Conservation (phyloP, 495 filamentous ascomycete species). For the Penicillium lividum region DNA sequence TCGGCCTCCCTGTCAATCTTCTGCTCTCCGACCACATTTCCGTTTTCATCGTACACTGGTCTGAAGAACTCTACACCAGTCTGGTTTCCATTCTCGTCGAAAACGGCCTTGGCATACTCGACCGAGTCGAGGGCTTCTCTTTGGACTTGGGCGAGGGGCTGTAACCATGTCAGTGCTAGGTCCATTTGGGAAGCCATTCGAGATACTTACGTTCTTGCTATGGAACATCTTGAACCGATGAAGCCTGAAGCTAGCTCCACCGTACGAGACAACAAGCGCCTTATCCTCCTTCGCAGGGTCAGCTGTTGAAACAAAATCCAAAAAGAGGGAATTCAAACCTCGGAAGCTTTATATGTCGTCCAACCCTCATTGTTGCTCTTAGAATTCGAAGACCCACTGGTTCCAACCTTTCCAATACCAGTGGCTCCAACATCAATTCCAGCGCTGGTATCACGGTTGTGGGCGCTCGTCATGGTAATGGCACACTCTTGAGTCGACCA, state of each 20-base stretch:
- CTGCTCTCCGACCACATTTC: constrained; percentile 6
- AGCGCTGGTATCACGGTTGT: constrained; percentile 13
- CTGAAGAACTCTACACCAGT: constrained; percentile 1
- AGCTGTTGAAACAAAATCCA: neutral
- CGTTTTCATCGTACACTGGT: constrained; percentile 2
- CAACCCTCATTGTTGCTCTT: constrained; percentile 14
- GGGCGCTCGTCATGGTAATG: constrained; percentile 12
- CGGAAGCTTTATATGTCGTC: constrained; percentile 11
- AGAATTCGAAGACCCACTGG: neutral
- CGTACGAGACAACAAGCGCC: constrained; percentile 9
- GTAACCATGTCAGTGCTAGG: neutral
- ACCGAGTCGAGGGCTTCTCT: neutral
- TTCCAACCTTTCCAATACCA: constrained; percentile 15
- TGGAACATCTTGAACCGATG: constrained; percentile 4
- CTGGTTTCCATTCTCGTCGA: constrained; percentile 6
- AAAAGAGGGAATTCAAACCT: constrained; percentile 1
- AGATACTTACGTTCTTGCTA: constrained; percentile 8
- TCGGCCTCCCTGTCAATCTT: constrained; percentile 10
- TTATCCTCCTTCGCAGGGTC: neutral
- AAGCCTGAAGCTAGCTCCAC: constrained; percentile 12
- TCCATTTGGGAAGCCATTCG: neutral
- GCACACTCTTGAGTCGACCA: constrained; percentile 16
- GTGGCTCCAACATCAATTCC: constrained; percentile 17
- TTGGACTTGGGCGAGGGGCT: constrained; percentile 8
- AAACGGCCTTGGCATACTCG: neutral